These are phyloP conservation scores for Phaffomyces thermotolerans DNA, from an alignment of 805 yeast species.

Conservation along the genomic window DNA sequence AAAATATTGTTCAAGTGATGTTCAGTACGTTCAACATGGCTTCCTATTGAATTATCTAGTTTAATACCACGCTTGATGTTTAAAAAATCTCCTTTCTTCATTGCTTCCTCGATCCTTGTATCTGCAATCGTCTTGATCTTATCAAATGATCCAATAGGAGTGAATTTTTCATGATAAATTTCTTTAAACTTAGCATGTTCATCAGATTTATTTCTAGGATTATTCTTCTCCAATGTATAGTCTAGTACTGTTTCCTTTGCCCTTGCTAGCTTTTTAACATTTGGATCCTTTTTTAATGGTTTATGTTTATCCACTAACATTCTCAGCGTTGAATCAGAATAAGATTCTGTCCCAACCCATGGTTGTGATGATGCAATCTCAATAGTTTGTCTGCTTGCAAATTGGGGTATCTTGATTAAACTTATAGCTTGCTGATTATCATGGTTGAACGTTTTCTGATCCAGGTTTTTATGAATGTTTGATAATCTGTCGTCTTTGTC, in stretches of 20 bases:
- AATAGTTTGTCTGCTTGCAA: constrained; percentile 36
- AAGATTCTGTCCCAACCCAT: constrained; percentile 53
- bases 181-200: constrained; percentile 45
- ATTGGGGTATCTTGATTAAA: constrained; percentile 34
- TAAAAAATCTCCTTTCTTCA: constrained; percentile 60
- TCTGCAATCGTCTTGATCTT: constrained; percentile 63
- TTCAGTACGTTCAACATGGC: constrained; percentile 60
- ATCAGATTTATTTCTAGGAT: constrained; percentile 21
- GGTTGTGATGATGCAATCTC: constrained; percentile 45
- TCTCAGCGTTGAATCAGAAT: constrained; percentile 40
- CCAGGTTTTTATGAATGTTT: constrained; percentile 24
- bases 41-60: constrained; percentile 37
- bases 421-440: constrained; percentile 35
- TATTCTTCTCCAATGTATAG: constrained; percentile 37
- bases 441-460: constrained; percentile 29
- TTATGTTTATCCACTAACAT: constrained; percentile 49
- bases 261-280: constrained; percentile 36
- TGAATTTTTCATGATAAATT: constrained; percentile 54
- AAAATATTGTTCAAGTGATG: constrained; percentile 75
- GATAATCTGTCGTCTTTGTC: constrained; percentile 21
- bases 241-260: constrained; percentile 66
- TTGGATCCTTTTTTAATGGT: constrained; percentile 27
- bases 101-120: constrained; percentile 67
- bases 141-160: constrained; percentile 32
- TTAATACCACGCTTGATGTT: constrained; percentile 61